These are phyloP conservation scores for Rugonectria rugulosa DNA, from an alignment of 2,329 filamentous ascomycete species.

Conservation along the genomic window DNA sequence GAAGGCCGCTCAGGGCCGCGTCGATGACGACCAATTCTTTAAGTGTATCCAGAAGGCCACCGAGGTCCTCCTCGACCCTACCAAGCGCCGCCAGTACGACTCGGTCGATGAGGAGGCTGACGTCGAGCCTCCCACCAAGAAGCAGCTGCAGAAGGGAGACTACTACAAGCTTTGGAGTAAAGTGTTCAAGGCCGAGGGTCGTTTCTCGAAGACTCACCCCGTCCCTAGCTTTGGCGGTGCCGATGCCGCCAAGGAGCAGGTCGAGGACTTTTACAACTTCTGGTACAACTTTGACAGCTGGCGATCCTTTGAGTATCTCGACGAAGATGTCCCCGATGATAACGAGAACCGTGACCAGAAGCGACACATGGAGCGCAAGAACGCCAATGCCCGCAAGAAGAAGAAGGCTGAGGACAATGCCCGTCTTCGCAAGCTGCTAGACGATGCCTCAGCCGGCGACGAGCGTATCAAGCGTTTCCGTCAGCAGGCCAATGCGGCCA, in stretches of 20 bases:
- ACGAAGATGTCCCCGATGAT: slow-evolving; percentile 98
- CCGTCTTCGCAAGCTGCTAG: slow-evolving; percentile 87
- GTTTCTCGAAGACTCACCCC: slow-evolving; percentile 91
- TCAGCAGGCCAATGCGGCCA: slow-evolving; percentile 87
- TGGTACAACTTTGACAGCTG: slow-evolving; percentile 99
- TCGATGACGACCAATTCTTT: slow-evolving; percentile 98
- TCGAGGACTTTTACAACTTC: slow-evolving; percentile 98
- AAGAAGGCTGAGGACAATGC: slow-evolving; percentile 98
- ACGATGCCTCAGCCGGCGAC: slow-evolving; percentile 83
- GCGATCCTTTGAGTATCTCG: slow-evolving; percentile 96
- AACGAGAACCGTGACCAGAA: slow-evolving; percentile 99
- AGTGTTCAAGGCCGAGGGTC: slow-evolving; percentile 89
- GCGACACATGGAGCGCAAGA: slow-evolving; percentile 98
- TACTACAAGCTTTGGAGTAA: slow-evolving; percentile 95
- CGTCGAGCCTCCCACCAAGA: slow-evolving; percentile 91
- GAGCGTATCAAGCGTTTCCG: slow-evolving; percentile 98
- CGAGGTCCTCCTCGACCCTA: slow-evolving; percentile 90
- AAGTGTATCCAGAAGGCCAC: slow-evolving; percentile 99
- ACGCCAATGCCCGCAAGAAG: slow-evolving; percentile 97
- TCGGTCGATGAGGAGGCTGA: slow-evolving; percentile 95
- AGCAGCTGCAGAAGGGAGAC: slow-evolving; percentile 83
- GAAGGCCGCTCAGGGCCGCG: slow-evolving; percentile 87
- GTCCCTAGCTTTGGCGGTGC: slow-evolving; percentile 88
- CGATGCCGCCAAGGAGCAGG: slow-evolving; percentile 85
- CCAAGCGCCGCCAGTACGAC: slow-evolving; percentile 93